Percentiles rank a stretch among this genome's conserved stretches.
phyloP scores from a whole-genome alignment of 768 basidiomycete species.

The Suillus subaureus region DNA sequence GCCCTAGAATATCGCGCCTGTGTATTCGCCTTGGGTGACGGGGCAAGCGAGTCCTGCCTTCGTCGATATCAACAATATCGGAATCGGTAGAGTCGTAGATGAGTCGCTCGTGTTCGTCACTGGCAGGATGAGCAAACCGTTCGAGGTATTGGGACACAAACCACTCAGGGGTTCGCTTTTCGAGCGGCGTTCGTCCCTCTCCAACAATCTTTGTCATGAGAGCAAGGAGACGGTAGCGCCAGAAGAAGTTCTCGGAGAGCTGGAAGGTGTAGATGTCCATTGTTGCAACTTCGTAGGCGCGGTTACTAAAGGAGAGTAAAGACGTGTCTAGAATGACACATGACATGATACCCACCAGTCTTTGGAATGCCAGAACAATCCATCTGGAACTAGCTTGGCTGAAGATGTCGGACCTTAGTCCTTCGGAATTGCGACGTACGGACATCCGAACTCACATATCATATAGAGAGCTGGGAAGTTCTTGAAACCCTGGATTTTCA shows the following conservation, averaged over 20 bases:
- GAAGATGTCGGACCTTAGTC: not conserved
- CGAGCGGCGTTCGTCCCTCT: conserved; percentile 33
- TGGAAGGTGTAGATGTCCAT: conserved; percentile 47
- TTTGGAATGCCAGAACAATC: conserved; percentile 34
- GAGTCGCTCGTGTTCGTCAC: conserved; percentile 34
- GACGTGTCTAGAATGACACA: not conserved
- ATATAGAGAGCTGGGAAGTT: conserved; percentile 43
- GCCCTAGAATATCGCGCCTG: conserved; percentile 49
- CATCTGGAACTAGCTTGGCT: conserved; percentile 34
- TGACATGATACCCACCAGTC: conserved; percentile 25
- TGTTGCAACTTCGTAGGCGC: conserved; percentile 47
- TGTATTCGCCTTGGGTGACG: conserved; percentile 52
- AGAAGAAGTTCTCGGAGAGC: conserved; percentile 51
- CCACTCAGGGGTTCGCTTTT: conserved; percentile 51
- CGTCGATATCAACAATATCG: conserved; percentile 32
- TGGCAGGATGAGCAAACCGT: conserved; percentile 27
- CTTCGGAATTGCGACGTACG: too few species aligned
- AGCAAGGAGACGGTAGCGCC: conserved; percentile 49
- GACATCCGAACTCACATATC: conserved; percentile 30
- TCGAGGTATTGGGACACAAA: conserved; percentile 46
- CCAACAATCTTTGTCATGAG: conserved; percentile 48
- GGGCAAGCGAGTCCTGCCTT: conserved; percentile 32
- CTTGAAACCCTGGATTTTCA: conserved; percentile 46
- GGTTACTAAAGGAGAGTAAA: conserved; percentile 33
- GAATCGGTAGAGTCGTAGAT: conserved; percentile 34